A percentile compares a stretch with the other conserved stretches of the same genome.
phyloP scores from a whole-genome alignment of 2,329 filamentous ascomycete species.

The Pseudogymnoascus sp. region DNA sequence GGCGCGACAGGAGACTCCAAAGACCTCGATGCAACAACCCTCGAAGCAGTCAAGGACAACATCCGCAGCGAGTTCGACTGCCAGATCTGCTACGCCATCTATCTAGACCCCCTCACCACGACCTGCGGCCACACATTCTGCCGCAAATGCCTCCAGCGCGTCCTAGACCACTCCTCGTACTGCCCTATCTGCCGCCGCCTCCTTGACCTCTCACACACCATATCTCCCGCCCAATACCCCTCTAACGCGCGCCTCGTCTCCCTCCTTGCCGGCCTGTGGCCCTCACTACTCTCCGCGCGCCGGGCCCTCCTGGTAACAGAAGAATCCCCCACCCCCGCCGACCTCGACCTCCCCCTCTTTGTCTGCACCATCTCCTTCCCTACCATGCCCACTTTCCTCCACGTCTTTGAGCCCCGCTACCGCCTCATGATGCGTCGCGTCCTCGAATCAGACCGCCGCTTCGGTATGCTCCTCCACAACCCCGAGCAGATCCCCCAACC shows the following conservation, averaged over 20 bases:
- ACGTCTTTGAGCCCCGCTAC: conserved; percentile 90
- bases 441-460: conserved; percentile 62
- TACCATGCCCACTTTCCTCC: conserved; percentile 74
- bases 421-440: conserved; percentile 79
- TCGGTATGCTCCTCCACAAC: conserved; percentile 78
- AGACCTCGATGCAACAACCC: conserved; percentile 39
- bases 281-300: conserved; percentile 55
- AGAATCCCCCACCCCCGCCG: conserved; percentile 51
- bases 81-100: conserved; percentile 76
- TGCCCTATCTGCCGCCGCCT: conserved; percentile 74
- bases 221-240: conserved; percentile 32
- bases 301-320: conserved; percentile 45
- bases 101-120: conserved; percentile 76
- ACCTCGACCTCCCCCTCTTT: conserved; percentile 64
- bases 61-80: conserved; percentile 72
- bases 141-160: conserved; percentile 66
- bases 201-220: conserved; percentile 43
- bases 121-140: conserved; percentile 88
- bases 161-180: conserved; percentile 67
- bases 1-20: conserved; percentile 18
- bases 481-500: conserved; percentile 44
- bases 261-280: conserved; percentile 63
- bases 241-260: conserved; percentile 56
- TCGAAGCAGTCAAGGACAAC: conserved; percentile 53
- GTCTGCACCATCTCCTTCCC: conserved; percentile 79